These are phyloP conservation scores for Russula virescens DNA, from an alignment of 768 basidiomycete species.

Conservation along the genomic window DNA sequence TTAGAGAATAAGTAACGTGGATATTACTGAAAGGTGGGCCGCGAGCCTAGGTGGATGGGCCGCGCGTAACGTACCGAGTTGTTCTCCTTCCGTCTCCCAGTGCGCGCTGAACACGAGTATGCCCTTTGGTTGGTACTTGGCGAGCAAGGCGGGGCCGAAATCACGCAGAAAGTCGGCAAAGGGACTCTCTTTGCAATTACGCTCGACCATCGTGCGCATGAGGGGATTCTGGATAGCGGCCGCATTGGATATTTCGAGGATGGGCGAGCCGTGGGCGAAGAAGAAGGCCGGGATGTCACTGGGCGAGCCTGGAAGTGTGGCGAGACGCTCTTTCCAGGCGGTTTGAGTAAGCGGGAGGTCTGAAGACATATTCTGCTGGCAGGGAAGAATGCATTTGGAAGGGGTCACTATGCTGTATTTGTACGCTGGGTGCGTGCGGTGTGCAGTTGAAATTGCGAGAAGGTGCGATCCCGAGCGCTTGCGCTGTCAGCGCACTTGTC, in stretches of 20 bases:
- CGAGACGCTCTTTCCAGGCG: slow-evolving; percentile 49
- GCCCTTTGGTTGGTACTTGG: slow-evolving; percentile 73
- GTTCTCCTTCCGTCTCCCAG: slow-evolving; percentile 62
- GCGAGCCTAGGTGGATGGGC: too few species aligned
- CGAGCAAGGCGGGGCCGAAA: slow-evolving; percentile 57
- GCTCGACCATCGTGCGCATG: slow-evolving; percentile 19
- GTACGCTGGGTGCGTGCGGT: too few species aligned
- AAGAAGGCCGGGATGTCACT: slow-evolving; percentile 70
- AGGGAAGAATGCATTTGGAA: too few species aligned
- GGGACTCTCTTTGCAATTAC: slow-evolving; percentile 46
- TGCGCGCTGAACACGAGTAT: slow-evolving; percentile 81
- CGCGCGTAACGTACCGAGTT: slow-evolving; percentile 41
- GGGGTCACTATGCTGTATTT: too few species aligned
- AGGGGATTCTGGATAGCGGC: neutral
- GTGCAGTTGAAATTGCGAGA: too few species aligned
- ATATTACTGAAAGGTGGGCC: too few species aligned
- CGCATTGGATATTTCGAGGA: slow-evolving; percentile 37
- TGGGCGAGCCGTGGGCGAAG: slow-evolving; percentile 65
- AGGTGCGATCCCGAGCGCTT: too few species aligned
- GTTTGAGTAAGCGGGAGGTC: slow-evolving; percentile 34
- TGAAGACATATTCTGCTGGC: too few species aligned
- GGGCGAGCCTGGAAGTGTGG: slow-evolving; percentile 49
- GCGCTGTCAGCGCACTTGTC: too few species aligned
- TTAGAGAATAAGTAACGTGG: too few species aligned
- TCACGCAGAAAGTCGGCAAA: slow-evolving; percentile 54